A percentile compares a stretch with the other conserved stretches of the same genome.
Evolutionary conservation across 345 rosid genomes (phyloP).

Genomic region (Moringa oleifera): DNA sequence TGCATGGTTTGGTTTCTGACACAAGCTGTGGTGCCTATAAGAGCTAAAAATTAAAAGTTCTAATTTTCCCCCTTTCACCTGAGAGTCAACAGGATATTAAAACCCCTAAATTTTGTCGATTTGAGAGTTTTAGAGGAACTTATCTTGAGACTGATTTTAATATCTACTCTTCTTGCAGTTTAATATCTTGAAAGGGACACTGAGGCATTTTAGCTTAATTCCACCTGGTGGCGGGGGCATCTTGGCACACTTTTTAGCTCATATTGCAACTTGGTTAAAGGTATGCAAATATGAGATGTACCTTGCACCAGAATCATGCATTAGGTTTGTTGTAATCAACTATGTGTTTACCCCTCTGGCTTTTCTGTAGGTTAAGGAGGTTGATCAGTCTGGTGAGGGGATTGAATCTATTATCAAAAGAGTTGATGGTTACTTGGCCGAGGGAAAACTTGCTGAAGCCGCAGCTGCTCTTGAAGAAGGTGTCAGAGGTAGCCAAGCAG

Average conservation of each 20-base stretch:
- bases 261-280: conserved; percentile 82
- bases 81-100: neutral
- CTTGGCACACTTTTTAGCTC: conserved; percentile 73
- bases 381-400: conserved; percentile 57
- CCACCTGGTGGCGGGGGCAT: conserved; percentile 91
- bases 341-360: neutral
- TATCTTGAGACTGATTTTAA: neutral
- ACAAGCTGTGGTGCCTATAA: no score
- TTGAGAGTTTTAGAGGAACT: no score
- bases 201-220: conserved; percentile 81
- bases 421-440: conserved; percentile 69
- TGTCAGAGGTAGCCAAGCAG: conserved; percentile 84
- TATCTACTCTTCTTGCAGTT: conserved; percentile 42
- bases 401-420: conserved; percentile 61
- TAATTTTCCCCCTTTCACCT: neutral
- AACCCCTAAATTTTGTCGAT: neutral
- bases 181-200: conserved; percentile 65
- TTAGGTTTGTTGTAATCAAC: neutral
- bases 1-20: no score
- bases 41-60: neutral
- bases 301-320: neutral
- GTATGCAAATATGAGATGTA: conserved; percentile 27
- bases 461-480: conserved; percentile 85
- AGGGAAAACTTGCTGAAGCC: conserved; percentile 87
- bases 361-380: conserved; percentile 55